Conservation (phyloP, 345 rosid genomes). For the Bruguiera sexangula region DNA sequence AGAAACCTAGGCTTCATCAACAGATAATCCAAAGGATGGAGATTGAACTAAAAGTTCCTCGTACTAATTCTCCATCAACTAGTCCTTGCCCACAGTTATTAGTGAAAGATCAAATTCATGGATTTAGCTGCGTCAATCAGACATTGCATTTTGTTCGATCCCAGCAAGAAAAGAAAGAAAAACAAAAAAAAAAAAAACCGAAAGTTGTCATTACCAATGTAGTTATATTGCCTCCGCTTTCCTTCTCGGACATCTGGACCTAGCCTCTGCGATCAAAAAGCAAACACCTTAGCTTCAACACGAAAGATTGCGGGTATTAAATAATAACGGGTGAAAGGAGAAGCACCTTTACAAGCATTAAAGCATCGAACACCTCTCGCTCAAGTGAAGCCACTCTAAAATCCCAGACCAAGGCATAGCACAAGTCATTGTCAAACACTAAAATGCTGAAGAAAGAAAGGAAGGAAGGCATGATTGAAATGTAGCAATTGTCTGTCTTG, state of each 20-base stretch:
- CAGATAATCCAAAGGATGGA: not conserved
- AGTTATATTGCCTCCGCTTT: slow-evolving; percentile 77
- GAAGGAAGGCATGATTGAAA: too few species aligned
- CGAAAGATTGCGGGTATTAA: not conserved
- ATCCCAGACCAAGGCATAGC: not conserved
- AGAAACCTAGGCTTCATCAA: too few species aligned
- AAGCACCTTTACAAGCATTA: slow-evolving; percentile 75
- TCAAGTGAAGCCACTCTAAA: slow-evolving; percentile 63
- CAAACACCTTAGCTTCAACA: slow-evolving; percentile 57
- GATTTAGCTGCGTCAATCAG: too few species aligned
- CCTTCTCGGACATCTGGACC: slow-evolving; percentile 80
- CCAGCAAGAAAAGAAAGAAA: too few species aligned
- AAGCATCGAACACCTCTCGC: slow-evolving; percentile 65
- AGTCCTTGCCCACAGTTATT: too few species aligned
- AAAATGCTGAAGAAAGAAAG: not conserved
- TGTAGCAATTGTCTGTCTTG: too few species aligned
- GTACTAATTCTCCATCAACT: not conserved
- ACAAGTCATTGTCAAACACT: too few species aligned
- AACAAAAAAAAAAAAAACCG: not conserved
- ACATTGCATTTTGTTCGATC: too few species aligned
- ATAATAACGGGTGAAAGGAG: not conserved
- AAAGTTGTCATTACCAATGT: slow-evolving; percentile 42
- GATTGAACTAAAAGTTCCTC: not conserved
- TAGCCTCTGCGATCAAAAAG: slow-evolving; percentile 55
- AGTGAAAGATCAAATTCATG: too few species aligned